Conservation (phyloP, 129 eudicot species). For the Tagetes patula region DNA sequence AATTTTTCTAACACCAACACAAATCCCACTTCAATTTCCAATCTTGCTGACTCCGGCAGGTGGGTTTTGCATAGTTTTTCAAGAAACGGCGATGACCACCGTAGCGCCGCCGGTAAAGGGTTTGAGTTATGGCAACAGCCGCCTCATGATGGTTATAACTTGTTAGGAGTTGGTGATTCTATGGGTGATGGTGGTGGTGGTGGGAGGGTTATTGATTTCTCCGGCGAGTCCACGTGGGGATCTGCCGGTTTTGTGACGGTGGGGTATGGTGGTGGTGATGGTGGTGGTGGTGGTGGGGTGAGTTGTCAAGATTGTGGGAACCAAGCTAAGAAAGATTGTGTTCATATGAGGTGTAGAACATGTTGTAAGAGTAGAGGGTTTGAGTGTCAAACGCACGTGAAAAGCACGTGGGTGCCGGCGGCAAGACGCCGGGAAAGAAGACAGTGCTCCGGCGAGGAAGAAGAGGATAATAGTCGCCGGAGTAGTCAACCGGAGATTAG, state of each 20-base stretch:
- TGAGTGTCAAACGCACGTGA: constrained; percentile 76
- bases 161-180: constrained; percentile 32
- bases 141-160: constrained; percentile 34
- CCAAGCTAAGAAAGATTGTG: constrained; percentile 88
- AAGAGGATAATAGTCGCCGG: constrained; percentile 23
- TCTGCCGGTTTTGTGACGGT: constrained; percentile 46
- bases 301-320: constrained; percentile 91
- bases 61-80: constrained; percentile 32
- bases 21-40: constrained; percentile 25
- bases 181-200: constrained; percentile 29
- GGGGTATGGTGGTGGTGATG: constrained; percentile 34
- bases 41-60: constrained; percentile 30
- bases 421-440: constrained; percentile 70
- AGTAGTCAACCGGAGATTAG: constrained; percentile 21
- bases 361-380: constrained; percentile 93
- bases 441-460: constrained; percentile 34
- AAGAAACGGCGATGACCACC: constrained; percentile 32
- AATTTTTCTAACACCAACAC: constrained; percentile 6
- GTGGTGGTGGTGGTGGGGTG: constrained; percentile 32
- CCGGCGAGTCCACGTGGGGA: constrained; percentile 45
- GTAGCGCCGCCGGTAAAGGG: constrained; percentile 21
- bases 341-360: constrained; percentile 76
- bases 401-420: constrained; percentile 92
- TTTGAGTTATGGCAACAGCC: constrained; percentile 31
- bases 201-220: constrained; percentile 34